Evolutionary conservation across 768 basidiomycete species (phyloP).

Genomic region (Calocera viscosa): DNA sequence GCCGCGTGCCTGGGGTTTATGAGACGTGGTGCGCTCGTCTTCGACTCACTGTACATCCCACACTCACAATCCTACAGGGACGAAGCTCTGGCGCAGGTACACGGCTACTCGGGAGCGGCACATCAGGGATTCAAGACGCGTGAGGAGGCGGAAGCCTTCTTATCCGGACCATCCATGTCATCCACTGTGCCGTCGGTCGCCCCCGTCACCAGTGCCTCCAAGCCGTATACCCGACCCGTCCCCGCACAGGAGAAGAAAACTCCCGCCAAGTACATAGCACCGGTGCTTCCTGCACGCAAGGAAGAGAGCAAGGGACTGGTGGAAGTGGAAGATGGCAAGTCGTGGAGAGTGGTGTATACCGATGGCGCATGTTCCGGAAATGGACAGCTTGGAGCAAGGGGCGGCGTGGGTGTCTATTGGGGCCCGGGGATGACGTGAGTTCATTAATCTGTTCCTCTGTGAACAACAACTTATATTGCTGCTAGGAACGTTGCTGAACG

Average conservation of each 20-base stretch:
- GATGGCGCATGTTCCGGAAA: constrained; percentile 85
- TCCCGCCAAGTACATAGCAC: background rate
- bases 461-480: background rate
- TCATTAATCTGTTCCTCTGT: constrained; percentile 17
- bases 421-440: constrained; percentile 50
- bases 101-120: constrained; percentile 46
- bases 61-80: constrained; percentile 35
- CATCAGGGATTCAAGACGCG: constrained; percentile 55
- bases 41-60: background rate
- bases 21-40: constrained; percentile 43
- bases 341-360: constrained; percentile 52
- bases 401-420: constrained; percentile 89
- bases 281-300: background rate
- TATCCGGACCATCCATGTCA: constrained; percentile 15
- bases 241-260: no score
- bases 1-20: constrained; percentile 54
- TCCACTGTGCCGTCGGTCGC: constrained; percentile 13
- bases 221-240: background rate
- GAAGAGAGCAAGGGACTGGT: constrained; percentile 6
- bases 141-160: constrained; percentile 49
- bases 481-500: constrained; percentile 62
- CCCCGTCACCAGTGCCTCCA: constrained; percentile 9
- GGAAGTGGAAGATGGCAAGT: constrained; percentile 21
- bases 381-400: constrained; percentile 50
- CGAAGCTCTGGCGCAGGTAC: constrained; percentile 57